Percentiles rank a stretch among this genome's conserved stretches.
phyloP scores from a whole-genome alignment of 768 basidiomycete species.

The Holtermannia corniformis region DNA sequence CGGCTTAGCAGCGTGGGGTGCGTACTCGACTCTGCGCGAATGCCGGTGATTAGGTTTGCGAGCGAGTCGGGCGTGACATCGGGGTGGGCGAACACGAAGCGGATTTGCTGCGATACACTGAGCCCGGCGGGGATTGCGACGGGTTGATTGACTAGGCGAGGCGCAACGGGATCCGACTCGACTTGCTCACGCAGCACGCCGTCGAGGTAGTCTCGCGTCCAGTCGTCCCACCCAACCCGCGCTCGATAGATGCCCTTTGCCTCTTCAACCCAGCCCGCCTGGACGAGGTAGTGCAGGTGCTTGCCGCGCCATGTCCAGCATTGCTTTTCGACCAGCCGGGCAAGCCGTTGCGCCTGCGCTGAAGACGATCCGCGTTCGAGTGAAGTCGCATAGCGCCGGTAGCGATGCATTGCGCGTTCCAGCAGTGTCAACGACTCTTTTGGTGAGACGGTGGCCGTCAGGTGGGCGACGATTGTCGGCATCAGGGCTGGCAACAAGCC shows the following conservation, averaged over 20 bases:
- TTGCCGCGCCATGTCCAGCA: constrained; percentile 13
- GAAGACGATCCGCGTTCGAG: constrained; percentile 1
- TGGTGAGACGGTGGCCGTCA: constrained; percentile 8
- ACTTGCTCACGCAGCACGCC: neutral
- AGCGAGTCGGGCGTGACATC: neutral
- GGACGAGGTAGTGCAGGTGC: constrained; percentile 9
- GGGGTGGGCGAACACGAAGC: neutral
- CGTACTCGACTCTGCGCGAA: neutral
- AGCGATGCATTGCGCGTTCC: constrained; percentile 3
- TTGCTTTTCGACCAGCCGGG: constrained; percentile 7
- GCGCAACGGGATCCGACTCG: neutral
- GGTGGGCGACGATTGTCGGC: constrained; percentile 12
- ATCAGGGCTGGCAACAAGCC: constrained; percentile 20
- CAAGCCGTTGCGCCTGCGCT: constrained; percentile 5
- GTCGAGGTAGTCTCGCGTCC: constrained; percentile 5
- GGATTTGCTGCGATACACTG: neutral
- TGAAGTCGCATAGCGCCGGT: constrained; percentile 12
- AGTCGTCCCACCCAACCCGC: constrained; percentile 8
- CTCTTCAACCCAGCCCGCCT: constrained; percentile 17
- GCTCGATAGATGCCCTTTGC: constrained; percentile 5
- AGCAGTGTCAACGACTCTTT: constrained; percentile 4
- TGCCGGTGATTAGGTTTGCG: no score
- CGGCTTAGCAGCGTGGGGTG: neutral
- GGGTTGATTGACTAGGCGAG: no score
- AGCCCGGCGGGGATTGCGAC: no score